Percentiles rank a stretch among this genome's conserved stretches.
Conservation (phyloP, 2,329 filamentous ascomycete genomes). For the Fusarium robinianum region DNA sequence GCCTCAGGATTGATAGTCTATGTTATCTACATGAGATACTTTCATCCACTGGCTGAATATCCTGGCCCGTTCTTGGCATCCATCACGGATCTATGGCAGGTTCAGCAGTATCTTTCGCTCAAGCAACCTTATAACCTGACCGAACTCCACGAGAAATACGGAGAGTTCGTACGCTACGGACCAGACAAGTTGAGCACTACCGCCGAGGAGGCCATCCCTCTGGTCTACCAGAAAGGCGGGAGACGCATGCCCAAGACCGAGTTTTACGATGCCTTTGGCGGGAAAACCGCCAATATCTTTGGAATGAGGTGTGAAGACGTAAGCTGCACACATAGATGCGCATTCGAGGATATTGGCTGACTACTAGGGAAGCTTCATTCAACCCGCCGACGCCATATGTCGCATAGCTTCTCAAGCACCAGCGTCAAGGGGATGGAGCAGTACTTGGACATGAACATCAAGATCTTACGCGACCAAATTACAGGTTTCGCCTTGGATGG, state of each 20-base stretch:
- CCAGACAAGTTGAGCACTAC: conserved; percentile 19
- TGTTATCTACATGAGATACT: conserved; percentile 14
- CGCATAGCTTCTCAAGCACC: conserved; percentile 18
- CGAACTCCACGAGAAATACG: conserved; percentile 14
- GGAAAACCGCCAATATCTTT: conserved; percentile 20
- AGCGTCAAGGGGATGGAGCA: conserved; percentile 17
- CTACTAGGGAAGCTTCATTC: conserved; percentile 10
- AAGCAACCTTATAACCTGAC: conserved; percentile 19
- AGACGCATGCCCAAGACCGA: conserved; percentile 16
- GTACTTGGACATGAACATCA: conserved; percentile 12
- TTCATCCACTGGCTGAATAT: conserved; percentile 17
- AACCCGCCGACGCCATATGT: conserved; percentile 19
- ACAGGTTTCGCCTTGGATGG: background rate
- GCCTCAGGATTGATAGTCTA: conserved; percentile 6
- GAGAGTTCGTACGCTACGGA: conserved; percentile 18
- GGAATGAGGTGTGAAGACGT: conserved; percentile 12
- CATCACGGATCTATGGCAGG: conserved; percentile 19
- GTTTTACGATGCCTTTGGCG: conserved; percentile 20
- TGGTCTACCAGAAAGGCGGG: conserved; percentile 16
- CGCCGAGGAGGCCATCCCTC: conserved; percentile 11
- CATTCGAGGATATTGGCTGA: background rate
- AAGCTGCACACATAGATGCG: background rate
- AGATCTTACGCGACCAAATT: conserved; percentile 9
- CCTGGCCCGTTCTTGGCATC: conserved; percentile 19
- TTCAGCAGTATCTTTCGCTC: conserved; percentile 9